A percentile compares a stretch with the other conserved stretches of the same genome.
Evolutionary conservation across 768 basidiomycete genomes (phyloP).

Genomic region (Naganishia vishniacii): DNA sequence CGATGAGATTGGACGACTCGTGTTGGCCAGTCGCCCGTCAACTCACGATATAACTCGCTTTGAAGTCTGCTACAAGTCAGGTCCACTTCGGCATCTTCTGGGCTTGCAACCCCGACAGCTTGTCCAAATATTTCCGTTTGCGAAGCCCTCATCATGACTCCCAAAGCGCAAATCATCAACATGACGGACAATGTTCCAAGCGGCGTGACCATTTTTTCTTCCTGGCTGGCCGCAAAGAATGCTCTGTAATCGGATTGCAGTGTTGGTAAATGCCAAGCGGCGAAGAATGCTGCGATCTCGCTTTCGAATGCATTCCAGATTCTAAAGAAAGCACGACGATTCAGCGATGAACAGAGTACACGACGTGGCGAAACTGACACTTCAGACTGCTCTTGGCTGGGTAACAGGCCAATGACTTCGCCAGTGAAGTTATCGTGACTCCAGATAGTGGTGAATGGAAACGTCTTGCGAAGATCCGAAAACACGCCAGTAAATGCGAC

Average conservation of each 20-base stretch:
- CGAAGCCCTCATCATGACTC: constrained; percentile 43
- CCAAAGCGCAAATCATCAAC: constrained; percentile 45
- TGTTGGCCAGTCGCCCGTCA: background rate
- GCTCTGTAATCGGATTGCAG: constrained; percentile 39
- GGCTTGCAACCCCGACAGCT: background rate
- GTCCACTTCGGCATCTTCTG: constrained; percentile 35
- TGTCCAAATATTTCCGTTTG: constrained; percentile 41
- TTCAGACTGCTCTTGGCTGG: constrained; percentile 39
- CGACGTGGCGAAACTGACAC: constrained; percentile 29
- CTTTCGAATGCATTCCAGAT: constrained; percentile 38
- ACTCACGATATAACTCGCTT: constrained; percentile 45
- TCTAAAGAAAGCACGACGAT: constrained; percentile 24
- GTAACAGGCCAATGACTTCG: constrained; percentile 45
- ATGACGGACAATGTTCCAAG: constrained; percentile 39
- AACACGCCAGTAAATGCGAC: constrained; percentile 43
- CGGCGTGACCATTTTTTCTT: constrained; percentile 43
- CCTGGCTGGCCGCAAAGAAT: constrained; percentile 39
- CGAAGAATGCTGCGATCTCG: constrained; percentile 40
- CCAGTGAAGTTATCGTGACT: constrained; percentile 46
- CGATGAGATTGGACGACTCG: background rate
- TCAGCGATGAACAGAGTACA: background rate
- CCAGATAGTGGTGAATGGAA: constrained; percentile 49
- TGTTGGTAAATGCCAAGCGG: constrained; percentile 45
- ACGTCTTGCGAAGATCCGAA: constrained; percentile 46
- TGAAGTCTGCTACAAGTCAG: constrained; percentile 44